Percentiles rank a stretch among this genome's conserved stretches.
Evolutionary conservation across 2,329 filamentous ascomycete species (phyloP).

Genomic region (Aspergillus latus): DNA sequence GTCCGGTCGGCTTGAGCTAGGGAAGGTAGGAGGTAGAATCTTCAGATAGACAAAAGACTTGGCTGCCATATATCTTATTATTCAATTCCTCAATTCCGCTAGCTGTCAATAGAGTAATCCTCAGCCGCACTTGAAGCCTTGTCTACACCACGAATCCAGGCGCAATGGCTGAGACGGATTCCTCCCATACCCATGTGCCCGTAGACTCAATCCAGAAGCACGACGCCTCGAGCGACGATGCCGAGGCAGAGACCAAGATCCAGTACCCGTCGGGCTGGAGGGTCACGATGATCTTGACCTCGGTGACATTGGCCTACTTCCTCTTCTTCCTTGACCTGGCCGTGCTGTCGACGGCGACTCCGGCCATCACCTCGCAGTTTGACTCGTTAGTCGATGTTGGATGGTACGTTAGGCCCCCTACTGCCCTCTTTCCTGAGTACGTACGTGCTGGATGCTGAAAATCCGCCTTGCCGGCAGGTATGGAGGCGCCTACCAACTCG

Average conservation of each 20-base stretch:
- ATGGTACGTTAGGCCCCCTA: not conserved
- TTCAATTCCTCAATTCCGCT: not conserved
- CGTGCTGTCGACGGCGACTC: constrained; percentile 32
- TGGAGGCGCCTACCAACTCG: constrained; percentile 7
- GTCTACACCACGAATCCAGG: too few relatives aligned
- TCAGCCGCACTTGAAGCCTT: not conserved
- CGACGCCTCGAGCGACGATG: constrained; percentile 14
- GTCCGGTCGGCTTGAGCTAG: too few relatives aligned
- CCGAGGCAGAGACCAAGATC: constrained; percentile 13
- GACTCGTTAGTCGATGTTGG: constrained; percentile 16
- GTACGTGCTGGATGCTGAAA: too few relatives aligned
- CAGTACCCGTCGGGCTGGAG: constrained; percentile 21
- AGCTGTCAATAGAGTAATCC: not conserved
- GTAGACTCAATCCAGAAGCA: constrained; percentile 11
- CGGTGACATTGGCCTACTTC: constrained; percentile 27
- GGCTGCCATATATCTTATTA: not conserved
- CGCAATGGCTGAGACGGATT: not conserved
- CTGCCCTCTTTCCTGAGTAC: too few relatives aligned
- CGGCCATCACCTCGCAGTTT: constrained; percentile 36
- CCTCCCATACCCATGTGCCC: too few relatives aligned
- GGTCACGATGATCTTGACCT: constrained; percentile 22
- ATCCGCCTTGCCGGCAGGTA: not conserved
- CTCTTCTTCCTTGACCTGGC: constrained; percentile 22
- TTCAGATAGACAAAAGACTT: not conserved
- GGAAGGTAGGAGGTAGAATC: not conserved